Base-by-base conservation (phyloP, 176 grass and related monocot genomes). In the Ananas comosus region DNA sequence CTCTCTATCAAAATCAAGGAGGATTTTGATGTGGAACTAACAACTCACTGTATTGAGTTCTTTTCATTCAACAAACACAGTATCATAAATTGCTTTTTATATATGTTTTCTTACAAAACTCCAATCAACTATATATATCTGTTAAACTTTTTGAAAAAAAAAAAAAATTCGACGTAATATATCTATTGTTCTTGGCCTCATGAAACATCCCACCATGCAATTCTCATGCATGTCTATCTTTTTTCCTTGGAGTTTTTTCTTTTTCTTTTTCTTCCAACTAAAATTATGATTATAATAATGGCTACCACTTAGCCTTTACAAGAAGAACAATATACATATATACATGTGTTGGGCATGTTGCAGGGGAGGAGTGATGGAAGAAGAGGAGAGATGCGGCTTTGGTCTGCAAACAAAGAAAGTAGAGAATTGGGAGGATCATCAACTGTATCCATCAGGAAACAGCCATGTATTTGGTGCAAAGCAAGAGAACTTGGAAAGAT, bases 341-440 rank as follows among this genome's bases (percentile, higher is more conserved):
- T 72, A 24, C 1, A 28, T 64, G 11, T 2, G 61, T 7, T 18
- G 48, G 16, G 12, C 29, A 24, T 16, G 11, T 74, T 69, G 16
- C 27, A 85, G 84, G 50, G 80, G 74, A 63, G 84, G 87, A 70
- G 83, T 90, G 18, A 50, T 80, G 25, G 86, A 65, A 57, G 83
- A 78, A 49, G 88, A 85, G 3, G 88, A 87, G 22, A 83, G 72
- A 17, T 59, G 53, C 56, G 88, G 50, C 13, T 61, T 25, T 48
- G 51, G 67, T 66, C 58, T 70, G 57, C 74, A 47, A 78, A 12
- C 66, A 11, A 77, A 83, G 25, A 83, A 67, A 12, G 9, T 33
- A 48, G 73, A 79, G 28, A 72, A 69, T 18, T 78, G 73, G 77
- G 29, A 64, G 13, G 47, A 78, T 17, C 81, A 74, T 63, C 50